Evolutionary conservation across 495 filamentous ascomycete species (phyloP).

Genomic region (Neurospora sp.): DNA sequence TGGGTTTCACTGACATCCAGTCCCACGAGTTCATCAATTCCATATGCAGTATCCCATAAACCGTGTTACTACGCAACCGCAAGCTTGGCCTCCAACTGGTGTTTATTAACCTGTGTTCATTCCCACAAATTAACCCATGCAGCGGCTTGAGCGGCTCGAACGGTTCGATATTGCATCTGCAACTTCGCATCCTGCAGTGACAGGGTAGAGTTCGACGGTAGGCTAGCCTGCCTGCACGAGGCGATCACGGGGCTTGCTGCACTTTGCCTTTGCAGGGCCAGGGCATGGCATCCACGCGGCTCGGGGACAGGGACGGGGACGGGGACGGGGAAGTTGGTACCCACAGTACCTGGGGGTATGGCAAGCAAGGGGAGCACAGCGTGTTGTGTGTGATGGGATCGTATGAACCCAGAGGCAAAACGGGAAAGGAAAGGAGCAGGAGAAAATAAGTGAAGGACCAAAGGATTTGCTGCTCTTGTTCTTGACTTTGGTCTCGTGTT

Average conservation of each 20-base stretch:
- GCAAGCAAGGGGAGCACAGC: neutral
- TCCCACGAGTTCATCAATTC: neutral
- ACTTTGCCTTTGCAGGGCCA: neutral
- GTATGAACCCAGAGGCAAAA: neutral
- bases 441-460: neutral
- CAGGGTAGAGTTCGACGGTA: neutral
- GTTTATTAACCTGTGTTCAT: neutral
- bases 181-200: neutral
- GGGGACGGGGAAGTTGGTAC: neutral
- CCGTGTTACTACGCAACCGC: neutral
- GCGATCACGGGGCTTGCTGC: neutral
- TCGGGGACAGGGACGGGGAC: neutral
- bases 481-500: neutral
- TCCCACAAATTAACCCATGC: neutral
- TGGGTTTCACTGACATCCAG: neutral
- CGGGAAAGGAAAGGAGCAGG: neutral
- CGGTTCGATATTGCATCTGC: neutral
- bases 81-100: neutral
- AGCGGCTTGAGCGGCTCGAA: neutral
- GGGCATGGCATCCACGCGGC: neutral
- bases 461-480: neutral
- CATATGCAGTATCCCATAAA: neutral
- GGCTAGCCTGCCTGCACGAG: neutral
- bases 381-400: neutral
- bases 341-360: neutral